Percentiles rank a stretch among this genome's conserved stretches.
These are phyloP conservation scores for Hericium erinaceus DNA, from an alignment of 768 basidiomycete species.

Conservation along the genomic window DNA sequence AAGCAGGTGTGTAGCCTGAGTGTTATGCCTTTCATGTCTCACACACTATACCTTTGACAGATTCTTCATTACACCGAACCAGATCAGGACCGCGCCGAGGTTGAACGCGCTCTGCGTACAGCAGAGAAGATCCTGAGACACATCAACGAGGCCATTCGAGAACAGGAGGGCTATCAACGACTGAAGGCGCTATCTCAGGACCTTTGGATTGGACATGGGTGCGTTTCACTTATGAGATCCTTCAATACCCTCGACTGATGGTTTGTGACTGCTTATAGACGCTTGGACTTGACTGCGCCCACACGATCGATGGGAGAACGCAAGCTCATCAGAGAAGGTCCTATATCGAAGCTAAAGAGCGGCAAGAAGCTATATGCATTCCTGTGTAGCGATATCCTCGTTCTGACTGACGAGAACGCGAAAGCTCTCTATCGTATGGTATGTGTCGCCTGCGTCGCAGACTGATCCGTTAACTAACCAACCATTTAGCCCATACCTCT, in stretches of 20 bases:
- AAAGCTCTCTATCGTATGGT: conserved; percentile 81
- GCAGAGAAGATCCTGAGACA: conserved; percentile 66
- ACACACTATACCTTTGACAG: conserved; percentile 22
- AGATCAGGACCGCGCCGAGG: conserved; percentile 47
- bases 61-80: conserved; percentile 74
- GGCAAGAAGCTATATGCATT: conserved; percentile 68
- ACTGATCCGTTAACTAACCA: background rate
- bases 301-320: conserved; percentile 82
- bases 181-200: conserved; percentile 65
- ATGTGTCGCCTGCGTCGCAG: conserved; percentile 17
- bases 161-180: conserved; percentile 74
- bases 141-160: conserved; percentile 86
- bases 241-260: background rate
- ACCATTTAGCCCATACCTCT: conserved; percentile 58
- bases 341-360: conserved; percentile 74
- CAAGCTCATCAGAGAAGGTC: conserved; percentile 70
- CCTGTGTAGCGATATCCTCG: conserved; percentile 84
- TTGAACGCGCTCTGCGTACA: conserved; percentile 45
- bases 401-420: conserved; percentile 67
- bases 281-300: conserved; percentile 83
- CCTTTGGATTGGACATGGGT: conserved; percentile 87
- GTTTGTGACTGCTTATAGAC: conserved; percentile 27
- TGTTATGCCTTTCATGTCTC: background rate
- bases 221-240: conserved; percentile 14
- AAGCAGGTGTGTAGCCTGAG: conserved; percentile 42